Evolutionary conservation across 345 rosid genomes (phyloP).

Genomic region (Eucalyptus shirleyi): DNA sequence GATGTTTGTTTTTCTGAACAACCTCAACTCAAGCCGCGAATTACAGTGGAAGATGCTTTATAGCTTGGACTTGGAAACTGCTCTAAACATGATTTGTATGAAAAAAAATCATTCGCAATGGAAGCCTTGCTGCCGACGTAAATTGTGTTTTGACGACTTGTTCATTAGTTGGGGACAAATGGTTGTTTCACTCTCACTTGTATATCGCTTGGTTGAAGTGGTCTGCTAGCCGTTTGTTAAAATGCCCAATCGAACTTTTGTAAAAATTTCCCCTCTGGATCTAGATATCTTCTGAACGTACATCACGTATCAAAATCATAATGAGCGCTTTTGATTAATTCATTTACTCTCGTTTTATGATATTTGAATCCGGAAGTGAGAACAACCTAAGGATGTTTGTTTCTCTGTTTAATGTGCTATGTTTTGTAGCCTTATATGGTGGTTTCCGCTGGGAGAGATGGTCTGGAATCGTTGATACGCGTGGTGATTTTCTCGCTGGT

Average conservation of each 20-base stretch:
- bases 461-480: background rate
- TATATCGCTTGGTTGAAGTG: too few relatives aligned
- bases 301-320: background rate
- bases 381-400: background rate
- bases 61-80: too few relatives aligned
- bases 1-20: too few relatives aligned
- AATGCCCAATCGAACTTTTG: background rate
- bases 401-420: background rate
- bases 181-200: fast-evolving
- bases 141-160: too few relatives aligned
- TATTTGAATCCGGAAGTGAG: background rate
- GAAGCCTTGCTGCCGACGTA: too few relatives aligned
- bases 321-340: background rate
- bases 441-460: background rate
- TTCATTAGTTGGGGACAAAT: too few relatives aligned
- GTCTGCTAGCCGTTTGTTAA: background rate
- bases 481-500: background rate
- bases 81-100: too few relatives aligned
- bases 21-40: too few relatives aligned
- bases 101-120: too few relatives aligned
- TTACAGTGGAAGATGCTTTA: too few relatives aligned
- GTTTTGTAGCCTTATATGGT: background rate
- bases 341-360: background rate
- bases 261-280: background rate
- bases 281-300: fast-evolving